Evolutionary conservation across 2,329 filamentous ascomycete genomes (phyloP).

Genomic region (Arthrobotrys pseudoclavata): DNA sequence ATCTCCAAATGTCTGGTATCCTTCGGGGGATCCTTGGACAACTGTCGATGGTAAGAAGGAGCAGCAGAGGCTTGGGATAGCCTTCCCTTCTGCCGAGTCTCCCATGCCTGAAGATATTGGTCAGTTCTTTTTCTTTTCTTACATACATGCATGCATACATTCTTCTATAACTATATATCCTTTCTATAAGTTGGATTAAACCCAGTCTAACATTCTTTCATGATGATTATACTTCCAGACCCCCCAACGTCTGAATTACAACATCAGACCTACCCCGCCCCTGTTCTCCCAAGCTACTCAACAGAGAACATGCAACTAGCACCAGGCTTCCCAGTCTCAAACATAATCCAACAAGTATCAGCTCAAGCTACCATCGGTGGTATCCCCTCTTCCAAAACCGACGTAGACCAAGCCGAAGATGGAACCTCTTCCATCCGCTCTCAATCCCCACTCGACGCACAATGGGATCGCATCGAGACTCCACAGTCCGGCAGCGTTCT

Average conservation of each 20-base stretch:
- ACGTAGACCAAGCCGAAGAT: conserved; percentile 53
- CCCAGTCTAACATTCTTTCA: conserved; percentile 35
- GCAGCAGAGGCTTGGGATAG: conserved; percentile 53
- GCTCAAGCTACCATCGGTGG: conserved; percentile 24
- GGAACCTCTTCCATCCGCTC: conserved; percentile 56
- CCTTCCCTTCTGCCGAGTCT: conserved; percentile 51
- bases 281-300: conserved; percentile 58
- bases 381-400: neutral
- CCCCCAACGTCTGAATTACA: conserved; percentile 45
- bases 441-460: conserved; percentile 56
- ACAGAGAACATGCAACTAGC: conserved; percentile 58
- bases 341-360: conserved; percentile 54
- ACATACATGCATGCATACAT: neutral
- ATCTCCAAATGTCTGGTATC: conserved; percentile 59
- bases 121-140: conserved; percentile 31
- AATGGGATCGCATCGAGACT: conserved; percentile 57
- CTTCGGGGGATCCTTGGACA: conserved; percentile 54
- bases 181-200: conserved; percentile 16
- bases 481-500: conserved; percentile 51
- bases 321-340: conserved; percentile 56
- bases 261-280: conserved; percentile 54
- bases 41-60: conserved; percentile 48
- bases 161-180: conserved; percentile 13
- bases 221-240: conserved; percentile 39
- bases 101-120: conserved; percentile 57